A percentile compares a stretch with the other conserved stretches of the same genome.
These are phyloP conservation scores for Lactarius vividus DNA, from an alignment of 768 basidiomycete species.

Conservation along the genomic window DNA sequence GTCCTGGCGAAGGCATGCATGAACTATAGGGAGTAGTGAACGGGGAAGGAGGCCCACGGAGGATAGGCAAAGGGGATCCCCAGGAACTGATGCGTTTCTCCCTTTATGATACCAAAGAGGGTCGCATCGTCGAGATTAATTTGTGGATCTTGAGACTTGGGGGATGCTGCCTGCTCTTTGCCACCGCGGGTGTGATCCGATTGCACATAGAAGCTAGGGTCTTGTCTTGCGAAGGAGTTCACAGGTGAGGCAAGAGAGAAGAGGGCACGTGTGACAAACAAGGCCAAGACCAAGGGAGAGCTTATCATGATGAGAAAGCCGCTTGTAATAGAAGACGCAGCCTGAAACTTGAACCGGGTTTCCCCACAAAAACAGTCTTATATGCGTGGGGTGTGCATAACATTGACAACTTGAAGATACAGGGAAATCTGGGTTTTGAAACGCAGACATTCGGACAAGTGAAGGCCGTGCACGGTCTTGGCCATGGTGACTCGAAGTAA, in stretches of 20 bases:
- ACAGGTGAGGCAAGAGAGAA: background rate
- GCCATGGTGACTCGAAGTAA: background rate
- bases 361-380: background rate
- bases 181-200: background rate
- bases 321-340: background rate
- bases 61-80: background rate
- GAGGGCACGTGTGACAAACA: background rate
- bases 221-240: background rate
- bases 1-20: constrained; percentile 28
- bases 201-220: background rate
- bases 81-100: background rate
- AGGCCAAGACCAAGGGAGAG: background rate
- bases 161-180: background rate
- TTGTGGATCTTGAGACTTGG: background rate
- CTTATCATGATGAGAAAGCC: background rate
- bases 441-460: background rate
- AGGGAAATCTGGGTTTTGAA: background rate
- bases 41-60: background rate
- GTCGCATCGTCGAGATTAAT: background rate
- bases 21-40: background rate
- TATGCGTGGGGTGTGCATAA: background rate
- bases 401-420: background rate
- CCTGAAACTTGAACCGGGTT: background rate
- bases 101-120: background rate
- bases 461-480: too few species aligned